Evolutionary conservation across 2,329 filamentous ascomycete species (phyloP).

Genomic region (Microdochium bolleyi): DNA sequence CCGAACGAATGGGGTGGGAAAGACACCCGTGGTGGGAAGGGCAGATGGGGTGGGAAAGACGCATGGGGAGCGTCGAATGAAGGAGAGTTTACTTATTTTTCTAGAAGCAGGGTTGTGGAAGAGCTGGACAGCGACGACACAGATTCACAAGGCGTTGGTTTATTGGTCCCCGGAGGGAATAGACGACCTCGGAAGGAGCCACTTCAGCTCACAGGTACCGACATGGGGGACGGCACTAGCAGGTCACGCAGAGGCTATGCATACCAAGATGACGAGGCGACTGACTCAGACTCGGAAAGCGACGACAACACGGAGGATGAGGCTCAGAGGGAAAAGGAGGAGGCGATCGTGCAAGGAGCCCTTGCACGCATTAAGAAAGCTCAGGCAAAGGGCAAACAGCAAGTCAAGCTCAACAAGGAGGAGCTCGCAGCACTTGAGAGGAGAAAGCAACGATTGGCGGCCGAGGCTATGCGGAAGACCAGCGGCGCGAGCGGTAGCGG

Average conservation of each 20-base stretch:
- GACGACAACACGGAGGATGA: slow-evolving; percentile 49
- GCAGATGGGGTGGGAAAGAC: slow-evolving; percentile 71
- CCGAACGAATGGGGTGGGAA: too few species aligned
- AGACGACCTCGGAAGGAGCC: slow-evolving; percentile 51
- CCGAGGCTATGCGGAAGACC: slow-evolving; percentile 28
- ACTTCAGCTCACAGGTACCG: slow-evolving; percentile 52
- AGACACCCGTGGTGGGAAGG: too few species aligned
- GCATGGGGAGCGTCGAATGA: slow-evolving; percentile 48
- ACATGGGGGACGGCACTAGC: slow-evolving; percentile 37
- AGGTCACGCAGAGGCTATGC: slow-evolving; percentile 27
- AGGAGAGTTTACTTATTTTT: slow-evolving; percentile 29
- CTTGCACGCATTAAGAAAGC: slow-evolving; percentile 74
- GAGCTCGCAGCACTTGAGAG: slow-evolving; percentile 77
- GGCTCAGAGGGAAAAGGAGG: slow-evolving; percentile 59
- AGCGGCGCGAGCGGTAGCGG: slow-evolving; percentile 45
- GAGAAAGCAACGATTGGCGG: slow-evolving; percentile 50
- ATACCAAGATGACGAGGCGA: slow-evolving; percentile 37
- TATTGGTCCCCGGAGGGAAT: slow-evolving; percentile 31
- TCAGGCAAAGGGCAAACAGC: slow-evolving; percentile 64
- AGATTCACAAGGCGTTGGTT: slow-evolving; percentile 47
- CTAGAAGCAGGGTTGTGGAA: slow-evolving; percentile 47
- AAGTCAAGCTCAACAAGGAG: slow-evolving; percentile 71
- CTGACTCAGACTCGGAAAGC: slow-evolving; percentile 35
- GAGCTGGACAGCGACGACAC: slow-evolving; percentile 57
- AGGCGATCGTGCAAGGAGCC: slow-evolving; percentile 68